Percentiles rank a stretch among this genome's conserved stretches.
phyloP scores from a whole-genome alignment of 164 flowering plant species.

The Piper betle region DNA sequence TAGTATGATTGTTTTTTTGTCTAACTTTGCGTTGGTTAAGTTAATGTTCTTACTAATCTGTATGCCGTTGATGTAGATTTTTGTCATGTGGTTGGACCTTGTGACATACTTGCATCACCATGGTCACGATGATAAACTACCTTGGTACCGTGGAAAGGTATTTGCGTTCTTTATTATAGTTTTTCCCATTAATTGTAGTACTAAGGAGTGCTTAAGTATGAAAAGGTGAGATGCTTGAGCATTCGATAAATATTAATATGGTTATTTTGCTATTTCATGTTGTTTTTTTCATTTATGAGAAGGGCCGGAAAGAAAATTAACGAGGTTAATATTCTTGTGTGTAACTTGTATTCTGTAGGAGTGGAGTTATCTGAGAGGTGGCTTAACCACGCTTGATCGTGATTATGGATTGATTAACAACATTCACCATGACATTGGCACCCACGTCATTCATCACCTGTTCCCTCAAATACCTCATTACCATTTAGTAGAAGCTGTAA shows the following conservation, averaged over 20 bases:
- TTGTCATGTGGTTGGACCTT: conserved; percentile 44
- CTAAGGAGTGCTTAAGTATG: too few relatives aligned
- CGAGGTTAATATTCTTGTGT: not conserved
- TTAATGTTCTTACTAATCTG: not conserved
- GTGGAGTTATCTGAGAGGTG: conserved; percentile 94
- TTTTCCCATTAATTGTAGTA: too few relatives aligned
- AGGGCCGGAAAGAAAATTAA: not conserved
- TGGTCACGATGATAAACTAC: conserved; percentile 41
- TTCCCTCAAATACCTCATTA: conserved; percentile 60
- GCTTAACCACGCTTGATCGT: conserved; percentile 75
- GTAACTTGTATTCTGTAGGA: conserved; percentile 28
- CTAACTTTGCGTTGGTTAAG: not conserved
- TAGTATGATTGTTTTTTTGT: not conserved
- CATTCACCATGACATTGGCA: conserved; percentile 90
- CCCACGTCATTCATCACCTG: conserved; percentile 71
- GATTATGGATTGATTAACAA: conserved; percentile 76
- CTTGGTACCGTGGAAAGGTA: conserved; percentile 60
- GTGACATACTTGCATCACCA: conserved; percentile 61
- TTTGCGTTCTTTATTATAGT: not conserved
- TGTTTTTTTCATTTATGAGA: not conserved
- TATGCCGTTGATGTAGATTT: conserved; percentile 18
- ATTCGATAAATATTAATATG: too few relatives aligned
- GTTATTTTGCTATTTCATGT: not conserved
- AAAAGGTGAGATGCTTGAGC: too few relatives aligned
- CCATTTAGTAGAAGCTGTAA: conserved; percentile 43